Base-by-base conservation (phyloP, 495 filamentous ascomycete genomes). In the Podospora tetraspora region DNA sequence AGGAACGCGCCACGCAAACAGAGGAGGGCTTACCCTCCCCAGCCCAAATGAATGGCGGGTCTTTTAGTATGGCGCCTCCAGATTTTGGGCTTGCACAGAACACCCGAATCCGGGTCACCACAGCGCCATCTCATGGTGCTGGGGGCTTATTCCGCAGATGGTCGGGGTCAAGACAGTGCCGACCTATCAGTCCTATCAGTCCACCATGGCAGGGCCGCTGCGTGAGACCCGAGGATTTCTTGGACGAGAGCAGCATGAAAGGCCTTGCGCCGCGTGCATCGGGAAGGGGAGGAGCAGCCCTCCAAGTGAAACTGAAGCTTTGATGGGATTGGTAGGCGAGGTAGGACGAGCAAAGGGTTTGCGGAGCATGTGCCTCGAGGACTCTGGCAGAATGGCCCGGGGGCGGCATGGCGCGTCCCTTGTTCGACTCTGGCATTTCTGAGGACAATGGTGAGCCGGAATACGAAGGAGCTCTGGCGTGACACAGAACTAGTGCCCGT, bases 271-370 rank as follows among this genome's bases (percentile, higher is more conserved):
- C 24, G 59, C 19, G 24, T 29, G 23, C 29, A 13, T 61, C 59
- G 59, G 59, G 24, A 27, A 19, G 24, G 29, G 25, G 59, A 29
- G 25, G 59, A 29, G 19, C 59, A 29, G 61, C 27, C 27, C 21
- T 34, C 19, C 10, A 12, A 34, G 61, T 43, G 16, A 32, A 21
- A n/a, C 16, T 37, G 27, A 30, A 21, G 61, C 22, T 3, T 22
- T 34, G 25, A 32, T 61, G 25, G 24, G 25, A 27, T 29, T 24
- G 59, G 59, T 8, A 27, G 59, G 59, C 59, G 59, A 61, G 59
- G 59, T 25, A n/a, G 59, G 59, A 61, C 59, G 59, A 61, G 59
- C 25, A 61, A 19, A 29, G 29, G 12, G 24, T n/a, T 61, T 29
- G 59, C 22, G 59, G 24, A 29, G 29, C 24, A 27, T 29, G 23